These are phyloP conservation scores for Penicillium taxi DNA, from an alignment of 495 filamentous ascomycete species.

Conservation along the genomic window DNA sequence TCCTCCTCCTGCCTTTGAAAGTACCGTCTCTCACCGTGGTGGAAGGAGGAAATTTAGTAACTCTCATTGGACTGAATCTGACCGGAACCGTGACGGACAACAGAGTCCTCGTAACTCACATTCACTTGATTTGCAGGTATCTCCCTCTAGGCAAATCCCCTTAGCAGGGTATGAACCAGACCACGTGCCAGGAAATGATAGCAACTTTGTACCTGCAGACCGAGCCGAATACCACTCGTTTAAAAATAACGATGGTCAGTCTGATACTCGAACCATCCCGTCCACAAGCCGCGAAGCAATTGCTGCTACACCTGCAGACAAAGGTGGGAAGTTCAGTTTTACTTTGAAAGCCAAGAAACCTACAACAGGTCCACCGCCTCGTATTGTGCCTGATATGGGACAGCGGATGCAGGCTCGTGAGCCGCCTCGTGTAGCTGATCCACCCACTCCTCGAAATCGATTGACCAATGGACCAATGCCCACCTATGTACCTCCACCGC, in stretches of 20 bases:
- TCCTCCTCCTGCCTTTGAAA: constrained; percentile 24
- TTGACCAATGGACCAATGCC: constrained; percentile 33
- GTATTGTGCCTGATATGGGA: constrained; percentile 61
- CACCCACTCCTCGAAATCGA: constrained; percentile 27
- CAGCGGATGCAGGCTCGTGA: constrained; percentile 58
- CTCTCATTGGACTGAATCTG: constrained; percentile 52
- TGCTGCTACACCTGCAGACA: constrained; percentile 44
- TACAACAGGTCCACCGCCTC: constrained; percentile 46
- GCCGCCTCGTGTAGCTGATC: constrained; percentile 29
- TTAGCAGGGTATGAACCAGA: too few relatives aligned
- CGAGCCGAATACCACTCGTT: too few relatives aligned
- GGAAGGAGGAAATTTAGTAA: constrained; percentile 46
- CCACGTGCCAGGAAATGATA: constrained; percentile 49
- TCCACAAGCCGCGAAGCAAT: constrained; percentile 42
- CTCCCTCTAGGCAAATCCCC: constrained; percentile 19
- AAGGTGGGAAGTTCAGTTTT: constrained; percentile 76
- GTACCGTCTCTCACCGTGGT: constrained; percentile 21
- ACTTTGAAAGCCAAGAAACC: constrained; percentile 76
- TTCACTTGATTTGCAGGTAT: constrained; percentile 19
- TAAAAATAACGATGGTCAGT: constrained; percentile 24
- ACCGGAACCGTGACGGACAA: constrained; percentile 22
- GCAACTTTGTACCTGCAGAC: constrained; percentile 56
- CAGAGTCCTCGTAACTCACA: constrained; percentile 26
- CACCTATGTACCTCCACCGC: constrained; percentile 31
- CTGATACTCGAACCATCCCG: constrained; percentile 37